Percentiles rank a stretch among this genome's conserved stretches.
Conservation (phyloP, 176 grass and related monocot species). For the Oryza glumipatula region DNA sequence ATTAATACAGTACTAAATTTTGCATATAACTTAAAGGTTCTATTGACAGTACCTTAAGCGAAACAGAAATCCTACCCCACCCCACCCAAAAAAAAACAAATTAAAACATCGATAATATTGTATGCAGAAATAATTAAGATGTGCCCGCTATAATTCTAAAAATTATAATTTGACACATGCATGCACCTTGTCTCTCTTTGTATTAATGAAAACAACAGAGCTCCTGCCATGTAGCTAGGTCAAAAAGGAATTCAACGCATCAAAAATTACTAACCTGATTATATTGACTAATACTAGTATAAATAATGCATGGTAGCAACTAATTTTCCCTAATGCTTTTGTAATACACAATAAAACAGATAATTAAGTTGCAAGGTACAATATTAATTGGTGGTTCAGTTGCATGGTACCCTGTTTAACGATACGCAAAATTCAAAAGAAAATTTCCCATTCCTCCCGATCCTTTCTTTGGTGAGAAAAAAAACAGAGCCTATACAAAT, state of each 20-base stretch:
- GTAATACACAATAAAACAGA: slow-evolving; percentile 1
- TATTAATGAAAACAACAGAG: neutral
- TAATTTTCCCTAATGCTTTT: neutral
- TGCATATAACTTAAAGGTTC: neutral
- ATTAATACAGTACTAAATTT: neutral
- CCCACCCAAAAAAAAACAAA: neutral
- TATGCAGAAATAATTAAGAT: neutral
- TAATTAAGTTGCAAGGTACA: slow-evolving; percentile 11
- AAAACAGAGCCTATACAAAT: neutral
- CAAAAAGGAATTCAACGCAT: neutral
- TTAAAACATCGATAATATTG: neutral
- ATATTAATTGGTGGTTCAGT: neutral
- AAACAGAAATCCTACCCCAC: neutral
- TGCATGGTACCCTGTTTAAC: neutral
- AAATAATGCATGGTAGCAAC: neutral
- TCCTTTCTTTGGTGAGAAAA: neutral
- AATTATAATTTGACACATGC: neutral
- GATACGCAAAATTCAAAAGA: neutral
- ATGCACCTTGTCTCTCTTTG: neutral
- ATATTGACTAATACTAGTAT: neutral
- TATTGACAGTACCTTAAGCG: neutral
- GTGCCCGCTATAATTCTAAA: neutral
- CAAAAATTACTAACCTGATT: neutral
- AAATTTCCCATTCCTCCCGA: neutral
- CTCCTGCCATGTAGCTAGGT: too few species aligned